Percentiles rank a stretch among this genome's conserved stretches.
phyloP scores from a whole-genome alignment of 2,329 filamentous ascomycete species.

The Colletotrichum filicis region DNA sequence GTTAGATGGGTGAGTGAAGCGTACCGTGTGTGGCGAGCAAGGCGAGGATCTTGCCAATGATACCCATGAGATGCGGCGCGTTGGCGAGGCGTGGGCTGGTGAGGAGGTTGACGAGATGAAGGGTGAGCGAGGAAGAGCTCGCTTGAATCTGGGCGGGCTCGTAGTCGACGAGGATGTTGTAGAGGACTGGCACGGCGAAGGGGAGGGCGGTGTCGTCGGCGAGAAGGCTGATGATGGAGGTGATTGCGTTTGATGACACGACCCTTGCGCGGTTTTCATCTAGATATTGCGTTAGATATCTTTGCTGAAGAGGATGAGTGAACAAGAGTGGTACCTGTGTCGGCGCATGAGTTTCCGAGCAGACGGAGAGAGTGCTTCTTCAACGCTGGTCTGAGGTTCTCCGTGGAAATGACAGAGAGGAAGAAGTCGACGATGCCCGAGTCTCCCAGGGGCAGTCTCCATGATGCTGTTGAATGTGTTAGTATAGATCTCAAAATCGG shows the following conservation, averaged over 20 bases:
- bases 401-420: slow-evolving; percentile 55
- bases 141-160: slow-evolving; percentile 68
- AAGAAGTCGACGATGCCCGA: slow-evolving; percentile 69
- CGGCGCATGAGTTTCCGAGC: slow-evolving; percentile 72
- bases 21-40: slow-evolving; percentile 63
- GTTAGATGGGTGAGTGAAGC: not conserved
- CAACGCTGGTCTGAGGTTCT: slow-evolving; percentile 53
- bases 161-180: slow-evolving; percentile 73
- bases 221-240: slow-evolving; percentile 60
- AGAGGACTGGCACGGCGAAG: slow-evolving; percentile 69
- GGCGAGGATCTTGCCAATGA: slow-evolving; percentile 67
- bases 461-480: slow-evolving; percentile 55
- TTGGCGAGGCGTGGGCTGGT: slow-evolving; percentile 55
- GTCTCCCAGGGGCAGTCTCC: slow-evolving; percentile 66
- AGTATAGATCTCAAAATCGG: slow-evolving; percentile 13
- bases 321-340: slow-evolving; percentile 55
- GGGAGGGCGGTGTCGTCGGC: slow-evolving; percentile 58
- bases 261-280: slow-evolving; percentile 70
- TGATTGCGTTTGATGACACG: slow-evolving; percentile 59
- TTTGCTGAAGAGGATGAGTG: not conserved
- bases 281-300: slow-evolving; percentile 35
- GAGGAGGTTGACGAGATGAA: slow-evolving; percentile 60
- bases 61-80: slow-evolving; percentile 56
- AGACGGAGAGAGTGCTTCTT: slow-evolving; percentile 66
- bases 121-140: slow-evolving; percentile 62